Conservation (phyloP, 352 stramenopile species). For the Phytophthora niederhauseri region DNA sequence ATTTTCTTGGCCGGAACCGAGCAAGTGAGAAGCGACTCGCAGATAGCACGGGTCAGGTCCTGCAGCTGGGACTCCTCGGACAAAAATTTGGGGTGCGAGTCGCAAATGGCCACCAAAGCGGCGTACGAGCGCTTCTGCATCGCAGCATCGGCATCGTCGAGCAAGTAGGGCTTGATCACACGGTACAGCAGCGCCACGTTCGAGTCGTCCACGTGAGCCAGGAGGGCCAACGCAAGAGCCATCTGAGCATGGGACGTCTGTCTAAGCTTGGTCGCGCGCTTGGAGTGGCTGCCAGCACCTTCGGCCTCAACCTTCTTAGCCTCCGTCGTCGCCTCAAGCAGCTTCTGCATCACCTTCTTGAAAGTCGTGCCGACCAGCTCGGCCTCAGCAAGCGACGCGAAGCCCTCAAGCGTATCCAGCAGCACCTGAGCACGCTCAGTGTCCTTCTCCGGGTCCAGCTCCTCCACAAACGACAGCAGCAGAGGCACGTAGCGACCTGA, state of each 20-base stretch:
- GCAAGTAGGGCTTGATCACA: conserved; percentile 89
- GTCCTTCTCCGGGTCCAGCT: conserved; percentile 80
- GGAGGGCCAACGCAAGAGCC: conserved; percentile 76
- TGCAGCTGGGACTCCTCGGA: conserved; percentile 80
- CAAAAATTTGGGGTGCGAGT: conserved; percentile 84
- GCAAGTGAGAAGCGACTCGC: conserved; percentile 94
- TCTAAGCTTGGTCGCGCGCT: conserved; percentile 59
- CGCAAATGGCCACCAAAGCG: conserved; percentile 87
- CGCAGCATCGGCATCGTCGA: conserved; percentile 82
- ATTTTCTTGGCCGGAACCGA: conserved; percentile 96
- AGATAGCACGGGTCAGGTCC: conserved; percentile 94
- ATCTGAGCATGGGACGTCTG: conserved; percentile 79
- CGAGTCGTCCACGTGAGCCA: conserved; percentile 79
- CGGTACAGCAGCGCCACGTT: conserved; percentile 85
- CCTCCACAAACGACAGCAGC: conserved; percentile 84
- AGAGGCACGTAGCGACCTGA: conserved; percentile 84
- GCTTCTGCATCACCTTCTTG: conserved; percentile 91
- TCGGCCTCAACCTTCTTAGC: conserved; percentile 66
- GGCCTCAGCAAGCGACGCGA: conserved; percentile 75
- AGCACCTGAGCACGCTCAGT: conserved; percentile 71
- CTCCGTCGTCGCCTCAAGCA: conserved; percentile 84
- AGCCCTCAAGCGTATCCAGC: conserved; percentile 83
- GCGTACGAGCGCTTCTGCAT: conserved; percentile 93
- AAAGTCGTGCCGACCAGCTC: conserved; percentile 74
- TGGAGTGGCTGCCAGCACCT: conserved; percentile 42